Conservation (phyloP, 352 stramenopile species). For the Phytophthora sojae region DNA sequence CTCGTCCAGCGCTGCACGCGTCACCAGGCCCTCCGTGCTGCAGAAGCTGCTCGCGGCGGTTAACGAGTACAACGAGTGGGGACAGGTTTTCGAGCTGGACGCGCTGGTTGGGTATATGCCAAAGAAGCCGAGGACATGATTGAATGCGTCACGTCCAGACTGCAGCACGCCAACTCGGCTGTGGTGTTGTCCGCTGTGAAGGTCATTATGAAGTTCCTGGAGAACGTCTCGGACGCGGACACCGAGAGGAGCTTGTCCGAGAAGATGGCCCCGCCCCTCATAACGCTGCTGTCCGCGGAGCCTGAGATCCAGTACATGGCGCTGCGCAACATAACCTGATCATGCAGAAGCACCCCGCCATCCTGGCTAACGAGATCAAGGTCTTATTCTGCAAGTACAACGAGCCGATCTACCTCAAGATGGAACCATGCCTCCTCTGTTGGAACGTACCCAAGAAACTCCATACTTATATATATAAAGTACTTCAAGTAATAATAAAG, state of each 20-base stretch:
- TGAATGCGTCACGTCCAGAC: constrained; percentile 96
- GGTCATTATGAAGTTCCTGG: constrained; percentile 95
- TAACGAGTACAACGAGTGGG: constrained; percentile 99
- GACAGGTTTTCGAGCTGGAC: constrained; percentile 99
- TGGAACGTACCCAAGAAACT: too few species aligned
- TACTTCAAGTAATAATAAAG: too few species aligned
- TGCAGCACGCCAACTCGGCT: constrained; percentile 98
- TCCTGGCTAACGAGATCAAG: constrained; percentile 96
- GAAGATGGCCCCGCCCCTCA: constrained; percentile 98
- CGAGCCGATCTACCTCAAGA: constrained; percentile 96
- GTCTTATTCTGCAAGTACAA: constrained; percentile 99
- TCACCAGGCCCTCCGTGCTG: constrained; percentile 95
- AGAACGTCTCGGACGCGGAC: constrained; percentile 95
- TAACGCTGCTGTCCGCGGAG: constrained; percentile 98
- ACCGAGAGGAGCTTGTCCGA: constrained; percentile 89
- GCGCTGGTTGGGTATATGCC: constrained; percentile 95
- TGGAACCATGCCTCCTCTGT: too few species aligned
- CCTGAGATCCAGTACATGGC: constrained; percentile 99
- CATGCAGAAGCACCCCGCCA: constrained; percentile 97
- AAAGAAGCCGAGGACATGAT: constrained; percentile 99
- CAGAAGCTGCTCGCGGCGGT: constrained; percentile 98
- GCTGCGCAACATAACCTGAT: constrained; percentile 99
- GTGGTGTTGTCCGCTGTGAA: constrained; percentile 99
- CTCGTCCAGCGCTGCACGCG: constrained; percentile 79
- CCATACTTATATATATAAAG: too few species aligned